These are phyloP conservation scores for Avicennia marina DNA, from an alignment of 257 asterid species.

Conservation along the genomic window DNA sequence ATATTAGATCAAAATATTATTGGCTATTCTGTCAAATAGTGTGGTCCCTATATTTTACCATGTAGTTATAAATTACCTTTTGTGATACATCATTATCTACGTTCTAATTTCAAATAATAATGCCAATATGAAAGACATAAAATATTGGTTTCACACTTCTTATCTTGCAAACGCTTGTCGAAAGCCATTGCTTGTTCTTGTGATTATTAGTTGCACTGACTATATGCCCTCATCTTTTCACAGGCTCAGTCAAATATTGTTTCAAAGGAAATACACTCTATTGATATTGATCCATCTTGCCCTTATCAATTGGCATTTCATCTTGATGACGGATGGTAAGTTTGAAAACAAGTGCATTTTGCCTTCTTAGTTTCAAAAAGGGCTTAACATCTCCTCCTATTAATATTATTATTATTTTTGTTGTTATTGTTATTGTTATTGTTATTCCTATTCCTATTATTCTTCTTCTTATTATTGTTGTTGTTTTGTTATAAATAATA, in stretches of 20 bases:
- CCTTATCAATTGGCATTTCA: constrained; percentile 91
- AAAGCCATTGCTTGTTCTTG: constrained; percentile 8
- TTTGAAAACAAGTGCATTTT: constrained; percentile 19
- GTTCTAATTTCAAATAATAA: too few species aligned
- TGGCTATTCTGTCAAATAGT: too few species aligned
- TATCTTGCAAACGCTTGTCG: background rate
- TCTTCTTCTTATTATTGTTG: too few species aligned
- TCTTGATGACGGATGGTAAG: constrained; percentile 98
- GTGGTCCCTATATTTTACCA: too few species aligned
- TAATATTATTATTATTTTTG: too few species aligned
- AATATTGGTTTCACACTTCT: background rate
- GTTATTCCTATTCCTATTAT: too few species aligned
- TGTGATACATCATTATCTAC: too few species aligned
- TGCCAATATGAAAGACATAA: too few species aligned
- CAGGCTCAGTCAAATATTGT: constrained; percentile 89
- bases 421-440: too few species aligned
- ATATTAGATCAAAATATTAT: too few species aligned
- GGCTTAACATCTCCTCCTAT: background rate
- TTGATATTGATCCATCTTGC: constrained; percentile 83
- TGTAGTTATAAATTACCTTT: too few species aligned
- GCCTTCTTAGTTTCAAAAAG: constrained; percentile 5
- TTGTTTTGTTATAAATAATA: too few species aligned
- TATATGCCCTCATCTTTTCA: constrained; percentile 17
- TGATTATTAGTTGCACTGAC: constrained; percentile 4
- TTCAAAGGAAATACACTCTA: constrained; percentile 76